These are phyloP conservation scores for Daldinia bambusicola DNA, from an alignment of 495 filamentous ascomycete species.

Conservation along the genomic window DNA sequence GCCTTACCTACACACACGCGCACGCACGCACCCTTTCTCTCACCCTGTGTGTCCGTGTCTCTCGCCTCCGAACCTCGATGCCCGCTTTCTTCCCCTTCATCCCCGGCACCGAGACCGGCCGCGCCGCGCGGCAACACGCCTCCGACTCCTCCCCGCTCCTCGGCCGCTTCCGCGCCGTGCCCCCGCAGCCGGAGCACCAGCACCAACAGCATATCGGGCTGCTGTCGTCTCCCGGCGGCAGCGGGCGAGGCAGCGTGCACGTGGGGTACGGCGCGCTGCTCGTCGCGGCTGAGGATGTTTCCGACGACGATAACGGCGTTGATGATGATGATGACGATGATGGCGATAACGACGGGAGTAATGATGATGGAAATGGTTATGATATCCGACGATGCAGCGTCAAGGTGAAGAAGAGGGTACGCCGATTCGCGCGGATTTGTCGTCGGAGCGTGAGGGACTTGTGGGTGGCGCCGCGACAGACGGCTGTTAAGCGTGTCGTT, in stretches of 20 bases:
- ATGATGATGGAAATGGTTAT: conserved; percentile 7
- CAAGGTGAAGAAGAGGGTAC: conserved; percentile 27
- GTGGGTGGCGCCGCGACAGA: conserved; percentile 65
- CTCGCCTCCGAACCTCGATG: conserved; percentile 47
- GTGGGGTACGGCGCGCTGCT: conserved; percentile 60
- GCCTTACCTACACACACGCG: too few species aligned
- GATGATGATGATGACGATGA: conserved; percentile 40
- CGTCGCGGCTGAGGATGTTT: conserved; percentile 30
- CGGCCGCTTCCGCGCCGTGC: conserved; percentile 69
- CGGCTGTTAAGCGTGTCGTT: conserved; percentile 62
- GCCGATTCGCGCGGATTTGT: conserved; percentile 45
- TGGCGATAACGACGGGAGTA: conserved; percentile 40
- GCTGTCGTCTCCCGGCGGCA: conserved; percentile 47
- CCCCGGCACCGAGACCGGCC: conserved; percentile 64
- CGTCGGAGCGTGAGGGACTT: conserved; percentile 60
- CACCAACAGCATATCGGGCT: conserved; percentile 40
- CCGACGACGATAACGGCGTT: conserved; percentile 46
- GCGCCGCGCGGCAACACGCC: conserved; percentile 53
- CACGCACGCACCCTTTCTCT: too few species aligned
- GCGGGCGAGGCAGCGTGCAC: conserved; percentile 55
- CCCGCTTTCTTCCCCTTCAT: conserved; percentile 72
- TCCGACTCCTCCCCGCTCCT: conserved; percentile 62
- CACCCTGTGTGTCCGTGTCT: too few species aligned
- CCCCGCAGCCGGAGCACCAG: conserved; percentile 26
- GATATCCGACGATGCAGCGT: conserved; percentile 2